Evolutionary conservation across 768 basidiomycete genomes (phyloP).

Genomic region (Hydnum rufescens): DNA sequence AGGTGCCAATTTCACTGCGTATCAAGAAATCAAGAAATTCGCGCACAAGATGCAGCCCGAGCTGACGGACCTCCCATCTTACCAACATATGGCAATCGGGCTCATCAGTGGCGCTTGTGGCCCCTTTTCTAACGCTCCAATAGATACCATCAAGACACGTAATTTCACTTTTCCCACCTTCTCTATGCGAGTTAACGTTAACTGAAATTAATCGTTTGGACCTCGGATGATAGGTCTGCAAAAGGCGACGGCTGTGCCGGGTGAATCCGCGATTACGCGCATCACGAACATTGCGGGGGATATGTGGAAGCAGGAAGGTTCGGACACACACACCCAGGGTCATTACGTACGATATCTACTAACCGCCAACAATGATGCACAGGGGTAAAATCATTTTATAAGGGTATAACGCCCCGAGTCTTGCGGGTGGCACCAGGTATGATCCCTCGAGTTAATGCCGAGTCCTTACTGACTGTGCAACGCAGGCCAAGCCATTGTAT

Average conservation of each 20-base stretch:
- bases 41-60: slow-evolving; percentile 64
- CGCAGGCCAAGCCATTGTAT: slow-evolving; percentile 65
- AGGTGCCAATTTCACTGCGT: slow-evolving; percentile 96
- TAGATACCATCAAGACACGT: slow-evolving; percentile 92
- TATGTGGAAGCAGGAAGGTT: slow-evolving; percentile 78
- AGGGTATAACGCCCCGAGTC: slow-evolving; percentile 94
- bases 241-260: slow-evolving; percentile 54
- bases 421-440: slow-evolving; percentile 90
- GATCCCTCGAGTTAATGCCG: slow-evolving; percentile 13
- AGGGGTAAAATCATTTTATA: slow-evolving; percentile 75
- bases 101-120: slow-evolving; percentile 95
- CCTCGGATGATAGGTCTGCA: slow-evolving; percentile 43
- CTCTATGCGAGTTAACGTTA: neutral
- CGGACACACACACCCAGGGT: neutral
- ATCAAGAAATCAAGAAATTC: slow-evolving; percentile 86
- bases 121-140: slow-evolving; percentile 93
- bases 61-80: slow-evolving; percentile 62
- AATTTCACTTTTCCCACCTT: slow-evolving; percentile 16
- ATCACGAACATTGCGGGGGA: slow-evolving; percentile 65
- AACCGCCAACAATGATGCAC: neutral
- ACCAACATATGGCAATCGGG: slow-evolving; percentile 90
- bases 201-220: slow-evolving; percentile 1
- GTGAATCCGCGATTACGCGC: slow-evolving; percentile 59
- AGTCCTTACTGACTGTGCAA: neutral
- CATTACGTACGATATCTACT: too few species aligned